Percentiles rank a stretch among this genome's conserved stretches.
phyloP scores from a whole-genome alignment of 306 rosid species.

The Heteromeles arbutifolia region DNA sequence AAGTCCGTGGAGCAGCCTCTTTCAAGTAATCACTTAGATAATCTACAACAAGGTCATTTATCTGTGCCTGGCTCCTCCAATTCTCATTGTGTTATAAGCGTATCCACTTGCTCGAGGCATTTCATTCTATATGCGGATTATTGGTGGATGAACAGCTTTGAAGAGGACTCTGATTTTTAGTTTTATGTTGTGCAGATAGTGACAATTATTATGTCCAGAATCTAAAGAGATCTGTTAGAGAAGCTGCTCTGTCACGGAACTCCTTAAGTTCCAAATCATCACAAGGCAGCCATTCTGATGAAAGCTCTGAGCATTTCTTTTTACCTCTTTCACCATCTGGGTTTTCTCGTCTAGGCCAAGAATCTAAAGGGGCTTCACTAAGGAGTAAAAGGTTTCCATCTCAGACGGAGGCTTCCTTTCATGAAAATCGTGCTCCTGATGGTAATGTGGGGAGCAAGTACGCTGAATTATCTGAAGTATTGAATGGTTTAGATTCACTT shows the following conservation, averaged over 20 bases:
- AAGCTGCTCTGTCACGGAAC: constrained; percentile 67
- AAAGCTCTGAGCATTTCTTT: constrained; percentile 80
- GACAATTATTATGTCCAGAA: constrained; percentile 55
- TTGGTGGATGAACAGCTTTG: not conserved
- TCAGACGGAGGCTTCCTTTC: constrained; percentile 43
- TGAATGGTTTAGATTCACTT: constrained; percentile 61
- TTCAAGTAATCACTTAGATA: constrained; percentile 45
- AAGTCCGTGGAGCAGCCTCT: constrained; percentile 55
- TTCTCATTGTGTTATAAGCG: constrained; percentile 18
- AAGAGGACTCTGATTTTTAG: not conserved
- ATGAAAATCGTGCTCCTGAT: constrained; percentile 40
- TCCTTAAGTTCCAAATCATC: constrained; percentile 52
- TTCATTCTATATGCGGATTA: constrained; percentile 11
- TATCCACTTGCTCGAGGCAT: constrained; percentile 12
- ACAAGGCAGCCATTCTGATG: constrained; percentile 70
- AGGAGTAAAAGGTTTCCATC: constrained; percentile 67
- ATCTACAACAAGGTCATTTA: constrained; percentile 63
- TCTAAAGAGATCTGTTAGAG: constrained; percentile 87
- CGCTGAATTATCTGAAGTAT: constrained; percentile 50
- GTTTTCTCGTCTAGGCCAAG: constrained; percentile 58
- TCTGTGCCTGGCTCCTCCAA: constrained; percentile 11
- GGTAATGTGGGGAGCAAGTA: constrained; percentile 39
- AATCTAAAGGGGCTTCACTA: constrained; percentile 47
- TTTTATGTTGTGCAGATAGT: constrained; percentile 37
- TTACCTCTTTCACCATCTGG: constrained; percentile 72